Conservation (phyloP, 2,329 filamentous ascomycete species). For the Alternaria alternata region DNA sequence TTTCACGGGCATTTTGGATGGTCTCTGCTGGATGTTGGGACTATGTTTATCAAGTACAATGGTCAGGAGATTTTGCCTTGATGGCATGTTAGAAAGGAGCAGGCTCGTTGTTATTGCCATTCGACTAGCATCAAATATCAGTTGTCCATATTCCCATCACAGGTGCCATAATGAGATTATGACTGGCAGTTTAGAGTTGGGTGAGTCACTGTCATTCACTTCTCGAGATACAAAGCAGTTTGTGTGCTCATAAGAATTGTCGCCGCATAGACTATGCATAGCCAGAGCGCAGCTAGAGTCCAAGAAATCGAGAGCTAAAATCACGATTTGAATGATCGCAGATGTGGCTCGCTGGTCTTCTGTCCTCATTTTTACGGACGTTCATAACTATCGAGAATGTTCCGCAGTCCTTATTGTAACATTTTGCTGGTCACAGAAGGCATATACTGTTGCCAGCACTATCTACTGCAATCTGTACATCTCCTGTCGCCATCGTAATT, state of each 20-base stretch:
- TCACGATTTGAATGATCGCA: not conserved
- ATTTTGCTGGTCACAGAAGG: not conserved
- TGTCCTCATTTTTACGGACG: not conserved
- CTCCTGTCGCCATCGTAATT: too few species aligned
- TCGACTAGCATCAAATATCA: slow-evolving; percentile 4
- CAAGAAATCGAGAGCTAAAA: not conserved
- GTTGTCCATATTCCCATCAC: not conserved
- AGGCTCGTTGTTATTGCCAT: slow-evolving; percentile 3
- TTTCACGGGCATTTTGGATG: not conserved
- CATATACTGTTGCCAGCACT: not conserved
- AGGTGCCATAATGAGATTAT: not conserved
- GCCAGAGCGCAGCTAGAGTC: not conserved
- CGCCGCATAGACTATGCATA: not conserved
- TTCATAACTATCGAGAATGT: not conserved
- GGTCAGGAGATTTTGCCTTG: not conserved
- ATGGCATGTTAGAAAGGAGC: slow-evolving; percentile 1
- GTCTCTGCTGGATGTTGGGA: not conserved
- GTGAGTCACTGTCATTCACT: not conserved
- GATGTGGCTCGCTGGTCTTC: not conserved
- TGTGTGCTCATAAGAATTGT: not conserved
- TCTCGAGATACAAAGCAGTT: not conserved
- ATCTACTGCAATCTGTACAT: too few species aligned
- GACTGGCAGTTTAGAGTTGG: not conserved
- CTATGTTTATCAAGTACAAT: not conserved
- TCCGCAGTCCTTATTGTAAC: not conserved